Conservation (phyloP, 768 basidiomycete genomes). For the Dioszegia hungarica region DNA sequence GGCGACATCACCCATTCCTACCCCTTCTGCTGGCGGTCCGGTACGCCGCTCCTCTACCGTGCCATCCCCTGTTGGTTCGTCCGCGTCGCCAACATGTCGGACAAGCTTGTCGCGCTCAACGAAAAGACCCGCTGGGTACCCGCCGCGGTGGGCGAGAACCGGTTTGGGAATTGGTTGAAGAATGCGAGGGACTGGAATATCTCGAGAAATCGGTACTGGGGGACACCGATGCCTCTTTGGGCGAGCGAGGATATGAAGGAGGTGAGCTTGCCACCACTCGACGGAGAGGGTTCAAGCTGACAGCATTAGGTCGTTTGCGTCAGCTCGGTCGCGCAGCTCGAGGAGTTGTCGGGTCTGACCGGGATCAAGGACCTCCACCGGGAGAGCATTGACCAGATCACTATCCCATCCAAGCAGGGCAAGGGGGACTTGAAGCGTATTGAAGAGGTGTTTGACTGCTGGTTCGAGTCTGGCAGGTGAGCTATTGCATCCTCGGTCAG, state of each 20-base stretch:
- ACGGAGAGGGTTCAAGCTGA: not conserved
- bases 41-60: constrained; percentile 90
- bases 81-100: constrained; percentile 74
- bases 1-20: constrained; percentile 84
- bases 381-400: constrained; percentile 92
- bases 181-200: constrained; percentile 99
- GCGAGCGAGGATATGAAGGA: constrained; percentile 87
- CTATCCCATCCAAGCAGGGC: constrained; percentile 84
- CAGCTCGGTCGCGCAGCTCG: constrained; percentile 81
- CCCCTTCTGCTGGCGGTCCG: constrained; percentile 97
- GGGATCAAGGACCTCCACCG: constrained; percentile 87
- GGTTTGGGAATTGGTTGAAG: constrained; percentile 95
- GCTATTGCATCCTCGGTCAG: constrained; percentile 20
- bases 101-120: constrained; percentile 85
- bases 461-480: constrained; percentile 98
- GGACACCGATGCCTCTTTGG: constrained; percentile 96
- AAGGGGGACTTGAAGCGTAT: constrained; percentile 80
- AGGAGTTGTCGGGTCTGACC: constrained; percentile 72
- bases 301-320: constrained; percentile 68
- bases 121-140: constrained; percentile 93
- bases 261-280: constrained; percentile 51
- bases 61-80: constrained; percentile 97
- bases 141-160: constrained; percentile 76
- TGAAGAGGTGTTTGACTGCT: constrained; percentile 99
- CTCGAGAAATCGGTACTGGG: constrained; percentile 98